Base-by-base conservation (phyloP, 495 filamentous ascomycete genomes). In the Neurospora sp. region DNA sequence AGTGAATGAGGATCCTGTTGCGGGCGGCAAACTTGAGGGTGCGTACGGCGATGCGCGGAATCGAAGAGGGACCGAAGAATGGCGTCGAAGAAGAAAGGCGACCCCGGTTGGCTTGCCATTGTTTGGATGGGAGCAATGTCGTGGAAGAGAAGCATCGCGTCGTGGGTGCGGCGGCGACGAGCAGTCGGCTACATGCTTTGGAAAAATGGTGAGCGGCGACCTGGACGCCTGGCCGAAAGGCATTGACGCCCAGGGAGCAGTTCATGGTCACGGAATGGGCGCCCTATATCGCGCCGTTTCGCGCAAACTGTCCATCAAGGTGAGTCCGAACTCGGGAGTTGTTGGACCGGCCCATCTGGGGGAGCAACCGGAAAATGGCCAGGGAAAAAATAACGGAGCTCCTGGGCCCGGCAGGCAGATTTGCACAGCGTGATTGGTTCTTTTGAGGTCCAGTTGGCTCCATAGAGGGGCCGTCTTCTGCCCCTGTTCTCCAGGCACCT, bases 1-100 rank as follows among this genome's bases (percentile, higher is more conserved):
- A 89, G 45, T 81, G 73, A 0, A 76, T 82, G 45, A 81, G 78
- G 18, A 83, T 76, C 14, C 53, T 65, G 27, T 65, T 65, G 53
- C 27, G 53, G 27, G 53, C 53, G 45, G 74, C 6, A 14, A 81
- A 40, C 27, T 59, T 69, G 69, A 76, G 12, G 1, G 76, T 78
- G 18, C 81, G 81, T 45, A 78, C 45, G 31, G 77, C 76, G 70
- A 72, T 70, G 40, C 73, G 78, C 38, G 75, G 73, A 18, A 35
- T 37, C 53, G 27, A 65, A 65, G 27, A 65, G 14, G 27, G 53
- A 7, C 31, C 7, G 18, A 38, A 22, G 27, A n/a, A n/a, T n/a
- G n/a, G n/a, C n/a, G n/a, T n/a, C n/a, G n/a, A 65, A 8, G 53
- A 65, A 31, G 53, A 8, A 18, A 65, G 6, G 6, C 53, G 27